Evolutionary conservation across 164 flowering plant genomes (phyloP), one percentile per base, ranked within the genome.

Genomic region (Kingdonia uniflora): DNA sequence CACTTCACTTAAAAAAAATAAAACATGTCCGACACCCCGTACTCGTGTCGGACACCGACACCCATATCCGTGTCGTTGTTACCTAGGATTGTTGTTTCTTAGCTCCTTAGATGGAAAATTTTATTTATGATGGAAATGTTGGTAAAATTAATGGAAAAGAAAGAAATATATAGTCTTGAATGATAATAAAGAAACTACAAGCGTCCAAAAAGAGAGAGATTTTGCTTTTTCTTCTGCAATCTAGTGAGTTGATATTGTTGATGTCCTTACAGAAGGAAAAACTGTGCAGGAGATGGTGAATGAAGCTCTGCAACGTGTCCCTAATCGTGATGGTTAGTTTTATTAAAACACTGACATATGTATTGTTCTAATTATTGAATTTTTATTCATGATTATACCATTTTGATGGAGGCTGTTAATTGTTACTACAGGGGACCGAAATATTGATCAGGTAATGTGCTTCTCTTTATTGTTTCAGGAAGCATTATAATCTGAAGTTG

Each of bases 241-340:
- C 11, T n/a, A 29, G 42, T 48, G 20, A 42, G 17, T 54, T 53
- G 23, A 39, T 42, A 52, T 54, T 51, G 55, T 22, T 60, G 16
- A 48, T 63, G 52, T 29, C 40, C 50, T 55, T 71, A 35, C 87
- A 94, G 99, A 87, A 71, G 99, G 99, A 61, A 94, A 94, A 68
- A 70, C 96, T 48, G 99, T 94, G 67, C 76, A 89, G 72, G 77
- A 94, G 78, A 89, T 94, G 99, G 96, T 94, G 51, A 55, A 79
- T 64, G 97, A 87, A 74, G 95, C 99, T 66, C 96, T 94, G 57
- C 74, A 41, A 46, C 88, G 44, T 49, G 92, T 94, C 44, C 96
- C 99, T 25, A 94, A 94, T 62, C n/a, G 40, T 21, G 72, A 73
- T 61, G 94, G 99, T 94, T 57, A 69, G 87, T 66, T 68, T 58